Percentiles rank a stretch among this genome's conserved stretches.
phyloP scores from a whole-genome alignment of 768 basidiomycete species.

The Mrakia gelida region DNA sequence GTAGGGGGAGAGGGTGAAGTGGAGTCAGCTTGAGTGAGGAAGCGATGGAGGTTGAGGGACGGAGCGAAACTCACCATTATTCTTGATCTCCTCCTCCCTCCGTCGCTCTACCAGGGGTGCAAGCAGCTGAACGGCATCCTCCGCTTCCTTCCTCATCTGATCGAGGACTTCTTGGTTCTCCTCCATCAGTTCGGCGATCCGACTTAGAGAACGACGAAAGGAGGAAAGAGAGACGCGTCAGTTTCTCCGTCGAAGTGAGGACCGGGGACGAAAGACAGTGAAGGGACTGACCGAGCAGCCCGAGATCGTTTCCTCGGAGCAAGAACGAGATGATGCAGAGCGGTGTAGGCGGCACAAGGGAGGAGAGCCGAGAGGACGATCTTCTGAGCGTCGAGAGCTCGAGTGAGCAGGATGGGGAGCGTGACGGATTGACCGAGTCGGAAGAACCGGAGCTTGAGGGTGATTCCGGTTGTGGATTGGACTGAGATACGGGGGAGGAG shows the following conservation, averaged over 20 bases:
- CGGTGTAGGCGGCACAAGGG: slow-evolving; percentile 43
- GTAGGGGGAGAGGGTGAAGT: too few relatives aligned
- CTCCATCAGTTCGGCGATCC: slow-evolving; percentile 62
- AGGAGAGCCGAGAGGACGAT: slow-evolving; percentile 42
- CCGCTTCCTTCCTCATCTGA: slow-evolving; percentile 59
- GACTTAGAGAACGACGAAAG: slow-evolving; percentile 47
- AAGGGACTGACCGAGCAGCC: slow-evolving; percentile 38
- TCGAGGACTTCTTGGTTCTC: slow-evolving; percentile 62
- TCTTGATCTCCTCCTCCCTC: slow-evolving; percentile 60
- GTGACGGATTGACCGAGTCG: slow-evolving; percentile 46
- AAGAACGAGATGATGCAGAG: slow-evolving; percentile 45
- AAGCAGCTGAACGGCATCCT: slow-evolving; percentile 60
- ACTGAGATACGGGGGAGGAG: neutral
- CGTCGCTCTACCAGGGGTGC: slow-evolving; percentile 60
- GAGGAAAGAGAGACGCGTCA: slow-evolving; percentile 30
- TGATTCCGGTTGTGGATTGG: slow-evolving; percentile 36
- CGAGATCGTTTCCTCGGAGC: slow-evolving; percentile 40
- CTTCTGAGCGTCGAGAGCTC: slow-evolving; percentile 41
- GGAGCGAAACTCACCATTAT: slow-evolving; percentile 57
- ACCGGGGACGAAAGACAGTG: slow-evolving; percentile 17
- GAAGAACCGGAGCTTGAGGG: slow-evolving; percentile 36
- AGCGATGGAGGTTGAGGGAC: neutral
- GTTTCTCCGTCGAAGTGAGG: slow-evolving; percentile 46
- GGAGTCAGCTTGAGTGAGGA: too few relatives aligned
- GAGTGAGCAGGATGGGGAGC: slow-evolving; percentile 43